Percentiles rank a stretch among this genome's conserved stretches.
Evolutionary conservation across 1,284 basidiomycete genomes (phyloP).

Genomic region (Ceratobasidium sp.): DNA sequence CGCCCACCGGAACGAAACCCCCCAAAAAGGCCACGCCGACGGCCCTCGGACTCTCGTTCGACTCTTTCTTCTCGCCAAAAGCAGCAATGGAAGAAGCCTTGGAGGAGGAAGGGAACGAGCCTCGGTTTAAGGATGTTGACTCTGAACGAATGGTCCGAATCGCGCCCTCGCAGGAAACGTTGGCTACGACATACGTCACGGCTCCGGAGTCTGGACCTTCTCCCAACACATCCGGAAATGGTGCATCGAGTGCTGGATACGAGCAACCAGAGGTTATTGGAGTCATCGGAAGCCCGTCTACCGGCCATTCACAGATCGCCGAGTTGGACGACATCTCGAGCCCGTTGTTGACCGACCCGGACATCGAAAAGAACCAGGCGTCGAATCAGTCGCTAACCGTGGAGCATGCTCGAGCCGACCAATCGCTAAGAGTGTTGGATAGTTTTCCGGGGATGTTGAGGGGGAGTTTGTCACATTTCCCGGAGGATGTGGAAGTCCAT

Average conservation of each 20-base stretch:
- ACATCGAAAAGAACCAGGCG: background rate
- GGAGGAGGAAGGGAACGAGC: background rate
- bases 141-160: conserved; percentile 34
- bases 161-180: conserved; percentile 26
- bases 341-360: background rate
- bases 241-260: background rate
- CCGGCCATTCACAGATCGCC: conserved; percentile 32
- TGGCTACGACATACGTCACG: conserved; percentile 23
- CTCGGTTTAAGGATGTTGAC: conserved; percentile 9
- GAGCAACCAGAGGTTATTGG: conserved; percentile 2
- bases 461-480: conserved; percentile 34
- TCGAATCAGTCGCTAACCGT: conserved; percentile 28
- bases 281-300: conserved; percentile 35
- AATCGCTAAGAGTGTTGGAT: conserved; percentile 8
- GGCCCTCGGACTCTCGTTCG: conserved; percentile 23
- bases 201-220: conserved; percentile 15
- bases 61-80: conserved; percentile 38
- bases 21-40: background rate
- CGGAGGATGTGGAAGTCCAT: conserved; percentile 23
- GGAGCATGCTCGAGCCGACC: conserved; percentile 24
- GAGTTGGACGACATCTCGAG: conserved; percentile 38
- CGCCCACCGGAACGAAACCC: background rate
- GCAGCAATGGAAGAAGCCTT: background rate
- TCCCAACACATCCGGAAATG: background rate
- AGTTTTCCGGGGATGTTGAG: conserved; percentile 25